Evolutionary conservation across 1,139 yeast genomes (phyloP).

Genomic region (Sugiyamaella sp.): DNA sequence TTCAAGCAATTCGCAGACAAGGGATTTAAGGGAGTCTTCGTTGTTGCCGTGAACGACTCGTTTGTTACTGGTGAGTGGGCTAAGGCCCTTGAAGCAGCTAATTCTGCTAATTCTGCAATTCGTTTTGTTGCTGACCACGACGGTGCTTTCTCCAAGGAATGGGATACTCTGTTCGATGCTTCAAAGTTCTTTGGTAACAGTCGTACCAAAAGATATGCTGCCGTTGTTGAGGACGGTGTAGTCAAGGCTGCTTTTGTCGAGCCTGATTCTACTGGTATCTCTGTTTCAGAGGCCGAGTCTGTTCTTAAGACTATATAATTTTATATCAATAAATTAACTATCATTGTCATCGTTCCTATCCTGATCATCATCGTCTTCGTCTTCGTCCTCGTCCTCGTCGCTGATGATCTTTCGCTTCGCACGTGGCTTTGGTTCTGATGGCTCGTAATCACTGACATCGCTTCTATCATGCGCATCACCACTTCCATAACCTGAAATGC

Average conservation of each 20-base stretch:
- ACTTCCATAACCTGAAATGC: no score
- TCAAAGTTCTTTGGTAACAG: constrained; percentile 69
- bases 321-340: constrained; percentile 3
- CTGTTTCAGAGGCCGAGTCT: constrained; percentile 54
- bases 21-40: constrained; percentile 62
- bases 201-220: constrained; percentile 77
- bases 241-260: constrained; percentile 70
- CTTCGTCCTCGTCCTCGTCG: constrained; percentile 4
- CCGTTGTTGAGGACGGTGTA: constrained; percentile 71
- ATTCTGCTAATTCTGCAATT: constrained; percentile 36
- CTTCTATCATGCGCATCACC: constrained; percentile 20
- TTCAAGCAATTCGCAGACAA: constrained; percentile 58
- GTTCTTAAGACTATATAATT: constrained; percentile 43
- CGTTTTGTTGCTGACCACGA: constrained; percentile 75
- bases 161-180: constrained; percentile 74
- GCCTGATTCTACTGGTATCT: constrained; percentile 77
- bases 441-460: constrained; percentile 24
- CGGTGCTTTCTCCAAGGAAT: constrained; percentile 66
- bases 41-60: constrained; percentile 83
- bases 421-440: constrained; percentile 3
- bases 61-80: constrained; percentile 86
- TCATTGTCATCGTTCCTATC: constrained; percentile 15
- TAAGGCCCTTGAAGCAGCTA: constrained; percentile 49
- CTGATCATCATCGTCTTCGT: not conserved
- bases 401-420: no score